Evolutionary conservation across 148 eudicot species (phyloP).

Genomic region (Polygonum maritimum): DNA sequence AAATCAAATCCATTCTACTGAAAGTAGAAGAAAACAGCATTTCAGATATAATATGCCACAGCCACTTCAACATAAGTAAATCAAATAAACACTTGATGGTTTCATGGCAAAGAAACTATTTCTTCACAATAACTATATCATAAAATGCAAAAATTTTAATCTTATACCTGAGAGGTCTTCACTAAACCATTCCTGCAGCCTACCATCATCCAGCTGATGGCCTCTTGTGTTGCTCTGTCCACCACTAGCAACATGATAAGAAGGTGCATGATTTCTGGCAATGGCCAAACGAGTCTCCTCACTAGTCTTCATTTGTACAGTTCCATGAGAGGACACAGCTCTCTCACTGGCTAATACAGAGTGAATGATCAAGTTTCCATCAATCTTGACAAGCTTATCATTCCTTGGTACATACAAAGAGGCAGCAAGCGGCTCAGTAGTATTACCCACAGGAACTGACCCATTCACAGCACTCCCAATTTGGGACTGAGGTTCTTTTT

Average conservation of each 20-base stretch:
- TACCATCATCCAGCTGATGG: conserved; percentile 55
- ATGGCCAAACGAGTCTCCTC: conserved; percentile 63
- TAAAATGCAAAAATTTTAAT: neutral
- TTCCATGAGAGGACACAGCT: conserved; percentile 35
- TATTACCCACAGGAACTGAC: conserved; percentile 28
- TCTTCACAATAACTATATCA: neutral
- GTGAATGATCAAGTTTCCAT: conserved; percentile 93
- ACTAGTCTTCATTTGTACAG: conserved; percentile 19
- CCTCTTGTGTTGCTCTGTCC: conserved; percentile 41
- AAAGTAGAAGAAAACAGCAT: neutral
- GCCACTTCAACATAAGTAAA: neutral
- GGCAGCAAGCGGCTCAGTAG: conserved; percentile 74
- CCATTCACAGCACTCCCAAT: conserved; percentile 20
- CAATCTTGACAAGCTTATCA: conserved; percentile 90
- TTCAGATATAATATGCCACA: neutral
- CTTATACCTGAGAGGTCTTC: conserved; percentile 86
- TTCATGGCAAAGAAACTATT: neutral
- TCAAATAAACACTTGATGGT: neutral
- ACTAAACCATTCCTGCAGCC: conserved; percentile 83
- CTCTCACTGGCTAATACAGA: conserved; percentile 89
- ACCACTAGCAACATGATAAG: conserved; percentile 38
- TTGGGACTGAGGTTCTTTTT: conserved; percentile 11
- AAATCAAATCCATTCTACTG: neutral
- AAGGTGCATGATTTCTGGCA: conserved; percentile 34
- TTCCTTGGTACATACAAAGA: conserved; percentile 90